Base-by-base conservation (phyloP, 768 basidiomycete species). In the Phanerodontia chrysosporium region DNA sequence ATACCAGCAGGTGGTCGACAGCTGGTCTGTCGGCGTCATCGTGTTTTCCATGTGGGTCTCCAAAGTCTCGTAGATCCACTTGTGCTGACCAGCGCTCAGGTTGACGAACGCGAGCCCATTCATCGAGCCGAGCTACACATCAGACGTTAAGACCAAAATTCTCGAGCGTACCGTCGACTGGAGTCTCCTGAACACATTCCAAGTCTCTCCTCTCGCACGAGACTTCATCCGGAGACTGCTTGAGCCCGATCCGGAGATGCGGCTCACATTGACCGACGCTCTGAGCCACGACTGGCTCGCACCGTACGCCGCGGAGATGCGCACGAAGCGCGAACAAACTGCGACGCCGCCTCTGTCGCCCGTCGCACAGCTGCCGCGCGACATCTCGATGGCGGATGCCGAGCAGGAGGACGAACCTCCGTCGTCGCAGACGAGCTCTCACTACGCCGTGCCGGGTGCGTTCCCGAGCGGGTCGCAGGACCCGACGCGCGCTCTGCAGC, bases 1-100 rank as follows among this genome's bases (percentile, higher is more conserved):
- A 2, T 98, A 99, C 67, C 87, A 89, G 66, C 83, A 87, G 58
- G 75, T 89, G 21, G 97, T 98, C 51, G 97, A 99, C 69, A 93
- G 92, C 62, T 99, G 95, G 95, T 95, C 92, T 48, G 83, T 95
- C 12, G 96, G 97, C 6, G 93, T 97, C 22, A 97, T 98, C 55
- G 83, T 98, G 1, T 98, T 89, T 66, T 88, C 88, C 24, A 95
- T 93, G 95, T 94, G 66, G 61, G 84, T 69, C 12, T 27, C 27
- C n/a, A 27, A 4, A 13, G 58, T 21, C 39, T 18, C 13, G 28
- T n/a, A 42, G 10, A 42, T 18, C 22, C 14, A 13, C 51, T 27
- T 48, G 29, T 49, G 24, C 21, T 28, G 2, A 42, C 16, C 2
- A 7, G 14, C n/a, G 45, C 48, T 58, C 62, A 92, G 90, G 90